Percentiles rank a stretch among this genome's conserved stretches.
Evolutionary conservation across 2,329 filamentous ascomycete genomes (phyloP).

Genomic region (Sarocladium oryzae): DNA sequence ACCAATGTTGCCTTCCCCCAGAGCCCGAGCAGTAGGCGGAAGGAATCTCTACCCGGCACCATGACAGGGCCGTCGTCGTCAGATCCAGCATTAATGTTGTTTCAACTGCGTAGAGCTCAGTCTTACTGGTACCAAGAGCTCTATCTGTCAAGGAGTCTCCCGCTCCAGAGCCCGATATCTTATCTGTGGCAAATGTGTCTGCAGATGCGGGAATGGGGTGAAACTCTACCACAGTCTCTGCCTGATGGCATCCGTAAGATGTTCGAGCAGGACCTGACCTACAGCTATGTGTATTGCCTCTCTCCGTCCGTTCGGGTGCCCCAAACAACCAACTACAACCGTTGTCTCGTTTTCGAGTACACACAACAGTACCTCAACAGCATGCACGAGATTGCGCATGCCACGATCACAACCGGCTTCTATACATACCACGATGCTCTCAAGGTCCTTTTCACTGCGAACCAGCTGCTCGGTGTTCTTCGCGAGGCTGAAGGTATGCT

Average conservation of each 20-base stretch:
- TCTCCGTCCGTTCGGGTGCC: slow-evolving; percentile 72
- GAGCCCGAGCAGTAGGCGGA: slow-evolving; percentile 33
- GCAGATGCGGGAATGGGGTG: slow-evolving; percentile 74
- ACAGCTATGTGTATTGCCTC: slow-evolving; percentile 85
- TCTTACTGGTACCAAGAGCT: slow-evolving; percentile 87
- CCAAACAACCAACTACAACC: slow-evolving; percentile 67
- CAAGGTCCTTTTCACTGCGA: slow-evolving; percentile 70
- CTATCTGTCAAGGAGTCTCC: slow-evolving; percentile 62
- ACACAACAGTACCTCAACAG: slow-evolving; percentile 74
- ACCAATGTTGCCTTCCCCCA: slow-evolving; percentile 73
- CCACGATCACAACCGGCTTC: slow-evolving; percentile 55
- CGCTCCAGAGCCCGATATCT: slow-evolving; percentile 60
- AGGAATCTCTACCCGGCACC: slow-evolving; percentile 32
- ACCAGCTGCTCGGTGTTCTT: slow-evolving; percentile 56
- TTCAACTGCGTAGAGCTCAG: slow-evolving; percentile 77
- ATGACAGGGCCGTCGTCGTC: slow-evolving; percentile 44
- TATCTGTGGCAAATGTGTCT: slow-evolving; percentile 73
- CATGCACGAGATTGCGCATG: slow-evolving; percentile 61
- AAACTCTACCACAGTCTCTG: slow-evolving; percentile 62
- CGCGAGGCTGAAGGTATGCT: slow-evolving; percentile 50
- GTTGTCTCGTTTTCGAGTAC: slow-evolving; percentile 79
- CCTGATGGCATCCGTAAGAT: slow-evolving; percentile 62
- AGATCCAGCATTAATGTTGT: slow-evolving; percentile 69
- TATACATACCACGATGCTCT: slow-evolving; percentile 85
- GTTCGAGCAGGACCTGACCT: slow-evolving; percentile 83